These are phyloP conservation scores for Apodospora peruviana DNA, from an alignment of 495 filamentous ascomycete species.

Conservation along the genomic window DNA sequence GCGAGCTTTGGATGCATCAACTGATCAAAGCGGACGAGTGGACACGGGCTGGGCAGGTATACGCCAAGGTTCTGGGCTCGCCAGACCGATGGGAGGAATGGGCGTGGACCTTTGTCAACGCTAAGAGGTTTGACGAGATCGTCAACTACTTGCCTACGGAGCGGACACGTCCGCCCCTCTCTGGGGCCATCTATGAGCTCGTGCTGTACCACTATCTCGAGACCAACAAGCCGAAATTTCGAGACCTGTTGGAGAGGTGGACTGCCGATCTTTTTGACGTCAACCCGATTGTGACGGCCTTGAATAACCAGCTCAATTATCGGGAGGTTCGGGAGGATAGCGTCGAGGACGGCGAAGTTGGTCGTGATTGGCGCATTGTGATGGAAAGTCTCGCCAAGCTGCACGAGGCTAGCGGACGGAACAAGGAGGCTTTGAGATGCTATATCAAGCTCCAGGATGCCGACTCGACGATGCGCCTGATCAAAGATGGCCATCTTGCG, in stretches of 20 bases:
- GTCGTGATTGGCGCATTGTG: constrained; percentile 78
- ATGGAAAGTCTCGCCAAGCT: constrained; percentile 78
- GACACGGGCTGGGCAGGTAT: constrained; percentile 68
- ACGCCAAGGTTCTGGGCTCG: constrained; percentile 73
- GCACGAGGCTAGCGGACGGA: constrained; percentile 70
- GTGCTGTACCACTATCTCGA: constrained; percentile 81
- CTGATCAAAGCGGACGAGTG: constrained; percentile 69
- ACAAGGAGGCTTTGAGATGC: constrained; percentile 75
- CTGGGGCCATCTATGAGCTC: constrained; percentile 77
- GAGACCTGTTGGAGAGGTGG: constrained; percentile 79
- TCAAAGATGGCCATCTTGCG: constrained; percentile 76
- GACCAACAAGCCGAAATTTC: constrained; percentile 60
- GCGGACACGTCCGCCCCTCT: constrained; percentile 70
- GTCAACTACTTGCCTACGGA: constrained; percentile 72
- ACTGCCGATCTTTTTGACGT: constrained; percentile 77
- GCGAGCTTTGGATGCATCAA: constrained; percentile 87
- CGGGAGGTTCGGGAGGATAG: constrained; percentile 64
- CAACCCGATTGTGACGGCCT: constrained; percentile 57
- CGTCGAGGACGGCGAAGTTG: constrained; percentile 56
- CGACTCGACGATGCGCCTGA: constrained; percentile 78
- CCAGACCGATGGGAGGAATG: constrained; percentile 87
- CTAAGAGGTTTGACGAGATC: constrained; percentile 82
- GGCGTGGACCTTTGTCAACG: constrained; percentile 83
- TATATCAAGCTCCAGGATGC: constrained; percentile 90
- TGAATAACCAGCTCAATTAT: constrained; percentile 68